Evolutionary conservation across 495 filamentous ascomycete species (phyloP).

Genomic region (Aspergillus saccharolyticus): DNA sequence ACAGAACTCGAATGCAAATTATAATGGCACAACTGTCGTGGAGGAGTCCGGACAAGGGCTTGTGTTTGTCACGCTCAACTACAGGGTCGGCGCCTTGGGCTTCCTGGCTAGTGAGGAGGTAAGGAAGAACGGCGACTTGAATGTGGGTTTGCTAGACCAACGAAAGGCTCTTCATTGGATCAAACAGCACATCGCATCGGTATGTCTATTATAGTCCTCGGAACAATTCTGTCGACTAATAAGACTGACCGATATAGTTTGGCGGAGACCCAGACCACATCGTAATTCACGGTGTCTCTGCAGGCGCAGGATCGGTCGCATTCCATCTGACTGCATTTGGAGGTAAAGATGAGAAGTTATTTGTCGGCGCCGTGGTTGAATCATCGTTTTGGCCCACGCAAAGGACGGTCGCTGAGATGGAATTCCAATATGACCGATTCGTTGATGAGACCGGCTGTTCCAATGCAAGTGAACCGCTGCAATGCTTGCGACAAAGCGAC

Average conservation of each 20-base stretch:
- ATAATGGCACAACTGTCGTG: constrained; percentile 57
- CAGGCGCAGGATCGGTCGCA: constrained; percentile 60
- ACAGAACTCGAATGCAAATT: constrained; percentile 55
- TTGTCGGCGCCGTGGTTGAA: constrained; percentile 56
- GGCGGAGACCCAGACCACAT: constrained; percentile 66
- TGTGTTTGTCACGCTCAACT: constrained; percentile 70
- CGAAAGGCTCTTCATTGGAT: constrained; percentile 60
- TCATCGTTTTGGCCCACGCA: constrained; percentile 58
- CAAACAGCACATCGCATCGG: constrained; percentile 44
- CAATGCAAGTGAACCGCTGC: constrained; percentile 33
- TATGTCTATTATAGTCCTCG: background rate
- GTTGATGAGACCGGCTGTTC: constrained; percentile 46
- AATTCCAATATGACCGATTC: constrained; percentile 58
- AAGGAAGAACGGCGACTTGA: constrained; percentile 48
- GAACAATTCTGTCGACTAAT: background rate
- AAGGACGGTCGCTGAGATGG: constrained; percentile 51
- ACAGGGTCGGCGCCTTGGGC: constrained; percentile 66
- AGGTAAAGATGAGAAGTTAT: constrained; percentile 47
- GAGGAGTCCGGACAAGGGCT: constrained; percentile 46
- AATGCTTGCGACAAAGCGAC: constrained; percentile 52
- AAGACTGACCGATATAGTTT: constrained; percentile 39
- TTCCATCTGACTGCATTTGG: constrained; percentile 60
- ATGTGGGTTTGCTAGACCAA: constrained; percentile 61
- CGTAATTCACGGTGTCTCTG: constrained; percentile 62
- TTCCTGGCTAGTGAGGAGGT: constrained; percentile 62